phyloP scores from a whole-genome alignment of 2,329 filamentous ascomycete species.

The Ramichloridium luteum region DNA sequence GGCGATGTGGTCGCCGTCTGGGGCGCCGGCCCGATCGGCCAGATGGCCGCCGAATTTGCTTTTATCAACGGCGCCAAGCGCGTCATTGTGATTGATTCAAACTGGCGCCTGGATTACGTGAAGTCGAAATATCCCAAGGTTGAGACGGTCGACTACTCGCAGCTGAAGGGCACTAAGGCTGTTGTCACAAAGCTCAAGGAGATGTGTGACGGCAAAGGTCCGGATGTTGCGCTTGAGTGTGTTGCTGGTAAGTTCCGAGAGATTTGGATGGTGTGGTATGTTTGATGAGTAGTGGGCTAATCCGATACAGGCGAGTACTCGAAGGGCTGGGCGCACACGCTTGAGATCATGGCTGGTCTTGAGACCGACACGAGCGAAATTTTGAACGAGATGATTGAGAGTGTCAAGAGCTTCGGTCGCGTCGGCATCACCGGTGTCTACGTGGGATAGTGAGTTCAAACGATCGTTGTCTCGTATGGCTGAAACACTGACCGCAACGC shows the following conservation, averaged over 20 bases:
- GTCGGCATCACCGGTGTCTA: slow-evolving; percentile 66
- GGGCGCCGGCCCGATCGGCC: slow-evolving; percentile 78
- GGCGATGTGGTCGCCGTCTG: slow-evolving; percentile 71
- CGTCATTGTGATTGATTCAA: slow-evolving; percentile 69
- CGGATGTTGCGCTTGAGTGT: slow-evolving; percentile 59
- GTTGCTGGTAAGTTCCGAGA: slow-evolving; percentile 44
- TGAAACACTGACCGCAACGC: background rate
- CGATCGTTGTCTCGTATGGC: background rate
- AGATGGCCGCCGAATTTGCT: slow-evolving; percentile 58
- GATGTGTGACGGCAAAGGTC: slow-evolving; percentile 54
- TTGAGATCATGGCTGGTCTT: slow-evolving; percentile 49
- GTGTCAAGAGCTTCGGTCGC: slow-evolving; percentile 59
- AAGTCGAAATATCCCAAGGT: slow-evolving; percentile 53
- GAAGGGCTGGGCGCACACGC: slow-evolving; percentile 49
- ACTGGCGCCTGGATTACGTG: slow-evolving; percentile 57
- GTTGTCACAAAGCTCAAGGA: slow-evolving; percentile 64
- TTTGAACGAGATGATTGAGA: slow-evolving; percentile 65
- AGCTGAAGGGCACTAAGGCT: slow-evolving; percentile 45
- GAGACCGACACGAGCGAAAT: slow-evolving; percentile 81
- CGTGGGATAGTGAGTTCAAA: slow-evolving; percentile 39
- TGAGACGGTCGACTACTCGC: slow-evolving; percentile 57
- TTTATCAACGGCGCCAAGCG: slow-evolving; percentile 60
- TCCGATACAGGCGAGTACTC: slow-evolving; percentile 52
- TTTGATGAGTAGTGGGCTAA: background rate
- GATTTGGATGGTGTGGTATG: background rate